Conservation (phyloP, 352 stramenopile genomes). For the Phytophthora litchii region DNA sequence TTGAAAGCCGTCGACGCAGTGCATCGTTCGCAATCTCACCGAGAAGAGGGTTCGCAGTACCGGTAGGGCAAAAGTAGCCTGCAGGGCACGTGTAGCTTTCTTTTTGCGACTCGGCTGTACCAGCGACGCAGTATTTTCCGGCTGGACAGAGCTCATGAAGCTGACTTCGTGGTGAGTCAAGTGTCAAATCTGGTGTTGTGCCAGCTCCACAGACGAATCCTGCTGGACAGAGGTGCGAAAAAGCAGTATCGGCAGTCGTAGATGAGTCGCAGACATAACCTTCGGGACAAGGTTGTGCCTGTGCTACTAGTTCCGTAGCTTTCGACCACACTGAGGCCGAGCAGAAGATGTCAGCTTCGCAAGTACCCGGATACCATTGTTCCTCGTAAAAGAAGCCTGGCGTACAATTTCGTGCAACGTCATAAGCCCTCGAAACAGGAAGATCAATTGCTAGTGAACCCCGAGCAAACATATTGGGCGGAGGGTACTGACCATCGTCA, state of each 20-base stretch:
- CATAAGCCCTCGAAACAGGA: conserved; percentile 78
- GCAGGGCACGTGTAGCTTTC: conserved; percentile 79
- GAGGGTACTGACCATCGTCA: conserved; percentile 67
- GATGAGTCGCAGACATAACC: conserved; percentile 95
- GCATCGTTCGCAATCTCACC: conserved; percentile 92
- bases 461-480: conserved; percentile 85
- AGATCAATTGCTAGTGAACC: conserved; percentile 91
- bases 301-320: conserved; percentile 44
- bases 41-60: conserved; percentile 87
- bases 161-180: conserved; percentile 90
- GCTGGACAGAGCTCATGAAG: conserved; percentile 89
- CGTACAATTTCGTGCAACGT: conserved; percentile 94
- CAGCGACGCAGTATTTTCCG: conserved; percentile 89
- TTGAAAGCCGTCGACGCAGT: conserved; percentile 71
- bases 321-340: conserved; percentile 42
- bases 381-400: conserved; percentile 89
- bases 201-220: conserved; percentile 95
- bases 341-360: conserved; percentile 96
- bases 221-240: conserved; percentile 80
- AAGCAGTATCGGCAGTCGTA: conserved; percentile 84
- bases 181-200: conserved; percentile 92
- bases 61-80: conserved; percentile 96
- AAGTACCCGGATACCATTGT: conserved; percentile 96
- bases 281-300: conserved; percentile 93
- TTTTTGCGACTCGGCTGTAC: conserved; percentile 87